Percentiles rank a stretch among this genome's conserved stretches.
These are phyloP conservation scores for Neurospora pannonica DNA, from an alignment of 495 filamentous ascomycete species.

Conservation along the genomic window DNA sequence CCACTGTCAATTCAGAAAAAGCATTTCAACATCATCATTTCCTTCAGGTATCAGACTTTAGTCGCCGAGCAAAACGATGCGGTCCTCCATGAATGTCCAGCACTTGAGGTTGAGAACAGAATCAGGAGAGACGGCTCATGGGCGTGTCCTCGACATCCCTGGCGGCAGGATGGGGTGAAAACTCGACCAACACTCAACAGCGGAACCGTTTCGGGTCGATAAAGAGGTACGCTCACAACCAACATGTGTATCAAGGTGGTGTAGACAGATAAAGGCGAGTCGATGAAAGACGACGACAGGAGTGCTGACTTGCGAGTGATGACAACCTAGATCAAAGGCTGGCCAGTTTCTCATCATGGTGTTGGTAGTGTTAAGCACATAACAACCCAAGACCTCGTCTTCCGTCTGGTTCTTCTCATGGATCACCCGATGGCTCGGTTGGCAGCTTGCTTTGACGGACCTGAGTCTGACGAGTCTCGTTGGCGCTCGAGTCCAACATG, in stretches of 20 bases:
- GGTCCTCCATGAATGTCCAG: not conserved
- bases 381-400: not conserved
- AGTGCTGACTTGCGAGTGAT: not conserved
- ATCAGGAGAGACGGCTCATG: not conserved
- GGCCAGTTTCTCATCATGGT: not conserved
- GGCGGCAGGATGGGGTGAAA: not conserved
- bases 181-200: not conserved
- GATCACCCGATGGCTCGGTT: not conserved
- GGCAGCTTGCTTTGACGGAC: not conserved
- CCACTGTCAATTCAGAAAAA: not conserved
- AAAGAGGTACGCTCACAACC: not conserved
- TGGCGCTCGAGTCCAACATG: not conserved
- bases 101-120: not conserved
- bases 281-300: not conserved
- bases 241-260: not conserved
- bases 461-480: not conserved
- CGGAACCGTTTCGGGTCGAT: not conserved
- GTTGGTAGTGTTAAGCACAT: not conserved
- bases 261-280: not conserved
- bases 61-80: not conserved
- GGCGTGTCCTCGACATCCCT: not conserved
- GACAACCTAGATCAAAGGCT: not conserved
- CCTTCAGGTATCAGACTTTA: not conserved
- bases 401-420: not conserved
- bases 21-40: not conserved